Base-by-base conservation (phyloP, 1,284 basidiomycete genomes). In the Irpex sp. region DNA sequence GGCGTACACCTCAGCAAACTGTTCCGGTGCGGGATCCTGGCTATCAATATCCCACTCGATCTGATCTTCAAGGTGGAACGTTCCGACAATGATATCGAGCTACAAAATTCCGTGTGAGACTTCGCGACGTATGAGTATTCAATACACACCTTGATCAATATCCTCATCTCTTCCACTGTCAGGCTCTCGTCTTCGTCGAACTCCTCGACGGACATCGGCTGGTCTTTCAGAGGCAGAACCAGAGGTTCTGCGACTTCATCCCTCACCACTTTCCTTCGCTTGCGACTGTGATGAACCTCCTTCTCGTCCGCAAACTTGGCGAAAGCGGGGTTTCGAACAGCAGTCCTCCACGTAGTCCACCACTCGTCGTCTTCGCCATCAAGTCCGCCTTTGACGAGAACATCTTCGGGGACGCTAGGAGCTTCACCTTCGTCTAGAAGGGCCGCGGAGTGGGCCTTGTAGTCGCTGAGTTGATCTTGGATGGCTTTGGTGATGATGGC, bases 1-100 rank as follows among this genome's bases (percentile, higher is more conserved):
- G 2, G 89, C 82, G 75, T 97, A 98, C 0, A 90, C 82, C 67
- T 92, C 91, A 6, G 97, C 95, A 76, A 99, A 99, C 59, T 91
- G 88, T 76, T 99, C 97, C 0, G 97, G 95, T 1, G 92, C 91
- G 1, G 92, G 89, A 57, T 82, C 80, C 40, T 84, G 81, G 67
- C 91, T 91, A 71, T 91, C 89, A 55, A 98, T 79, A 76, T 99
- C 97, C 97, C 97, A 99, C 75, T 99, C 97, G 73, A 99, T 97
- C 72, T 96, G 93, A 77, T 99, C 97, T 61, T 96, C 91, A 34
- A 99, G 84, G 75, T 97, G 96, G 79, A 96, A 89, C 17, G 90
- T 89, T 37, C 96, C 96, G 61, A 96, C 92, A 59, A 96, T 94
- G 75, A 99, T 95, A 77, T 99, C 97, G 66, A 99, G 84, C 93